A percentile compares a stretch with the other conserved stretches of the same genome.
These are phyloP conservation scores for Starmerella etchellsii DNA, from an alignment of 805 yeast genomes.

Conservation along the genomic window DNA sequence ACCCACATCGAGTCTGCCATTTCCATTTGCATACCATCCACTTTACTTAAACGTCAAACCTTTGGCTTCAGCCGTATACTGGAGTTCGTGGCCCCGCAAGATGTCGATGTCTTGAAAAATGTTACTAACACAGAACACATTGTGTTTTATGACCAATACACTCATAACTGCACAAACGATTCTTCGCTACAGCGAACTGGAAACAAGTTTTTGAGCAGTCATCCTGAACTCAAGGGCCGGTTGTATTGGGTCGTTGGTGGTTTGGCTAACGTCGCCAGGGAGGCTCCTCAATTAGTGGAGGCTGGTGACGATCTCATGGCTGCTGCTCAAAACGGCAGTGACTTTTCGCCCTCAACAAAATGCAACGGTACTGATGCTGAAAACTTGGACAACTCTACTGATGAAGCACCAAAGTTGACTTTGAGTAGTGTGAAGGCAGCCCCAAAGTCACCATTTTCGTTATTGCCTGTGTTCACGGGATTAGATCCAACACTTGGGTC, in stretches of 20 bases:
- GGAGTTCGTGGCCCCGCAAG: conserved; percentile 29
- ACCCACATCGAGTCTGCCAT: conserved; percentile 48
- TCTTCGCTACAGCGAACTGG: conserved; percentile 16
- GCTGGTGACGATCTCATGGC: conserved; percentile 6
- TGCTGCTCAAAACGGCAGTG: not conserved
- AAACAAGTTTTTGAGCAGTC: conserved; percentile 15
- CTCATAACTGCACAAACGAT: conserved; percentile 6
- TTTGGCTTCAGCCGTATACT: conserved; percentile 40
- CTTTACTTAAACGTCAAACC: conserved; percentile 61
- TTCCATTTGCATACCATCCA: conserved; percentile 81
- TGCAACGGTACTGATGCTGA: not conserved
- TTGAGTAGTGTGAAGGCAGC: conserved; percentile 7
- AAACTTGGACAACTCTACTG: not conserved
- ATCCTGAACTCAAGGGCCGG: conserved; percentile 1
- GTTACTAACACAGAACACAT: conserved; percentile 14
- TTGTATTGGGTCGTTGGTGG: conserved; percentile 19
- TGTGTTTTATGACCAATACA: conserved; percentile 21
- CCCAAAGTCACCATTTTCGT: conserved; percentile 15
- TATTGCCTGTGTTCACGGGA: conserved; percentile 14
- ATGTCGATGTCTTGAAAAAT: conserved; percentile 20
- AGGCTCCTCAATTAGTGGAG: conserved; percentile 8
- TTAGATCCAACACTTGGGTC: conserved; percentile 5
- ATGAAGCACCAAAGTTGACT: conserved; percentile 9
- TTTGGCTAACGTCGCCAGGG: conserved; percentile 6
- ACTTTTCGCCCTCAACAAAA: too few species aligned